Base-by-base conservation (phyloP, 441 rosid species). In the Populus hybrid region DNA sequence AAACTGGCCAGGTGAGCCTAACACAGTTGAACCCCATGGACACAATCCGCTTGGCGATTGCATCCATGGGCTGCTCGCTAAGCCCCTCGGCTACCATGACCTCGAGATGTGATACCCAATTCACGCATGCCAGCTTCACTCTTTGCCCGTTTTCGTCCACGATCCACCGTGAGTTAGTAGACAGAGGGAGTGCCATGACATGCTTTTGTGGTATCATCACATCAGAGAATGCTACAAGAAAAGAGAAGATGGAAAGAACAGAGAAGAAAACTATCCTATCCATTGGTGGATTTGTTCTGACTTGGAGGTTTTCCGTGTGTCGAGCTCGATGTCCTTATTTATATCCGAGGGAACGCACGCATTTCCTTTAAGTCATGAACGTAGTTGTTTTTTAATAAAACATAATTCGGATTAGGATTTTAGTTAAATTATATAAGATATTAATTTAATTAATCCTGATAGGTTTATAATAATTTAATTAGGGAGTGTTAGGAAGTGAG, bases 1-100 rank as follows among this genome's bases (percentile, higher is more conserved):
- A 89, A 19, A 88, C 86, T 14, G 98, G 95, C 98, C 98, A 94
- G 53, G 95, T 94, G 76, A 93, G 79, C 79, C 98, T 81, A 4
- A 93, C 98, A 38, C 98, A 95, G 36, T 92, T 93, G 81, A 95
- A 95, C 46, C 98, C 97, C 87, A 84, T 76, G 10, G 86, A 79
- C 19, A 78, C 59, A 14, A 94, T 86, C 74, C 67, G 71, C 46
- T 81, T 75, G 28, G 90, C 79, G 26, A 92, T 88, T 32, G 26
- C 64, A 66, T 87, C 88, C 67, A 91, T 19, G 0, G 98, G 88
- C 80, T 83, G 93, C 78, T 87, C 88, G 90, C 87, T 90, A 0
- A 94, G 87, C 23, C 98, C 98, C 85, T 94, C 97, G 3, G 98
- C 97, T 71, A 93, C 93, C 66, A 88, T 76, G 16, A 87, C 61